Percentiles rank a stretch among this genome's conserved stretches.
Conservation (phyloP, 805 yeast species). For the Zygotorulaspora sp. region DNA sequence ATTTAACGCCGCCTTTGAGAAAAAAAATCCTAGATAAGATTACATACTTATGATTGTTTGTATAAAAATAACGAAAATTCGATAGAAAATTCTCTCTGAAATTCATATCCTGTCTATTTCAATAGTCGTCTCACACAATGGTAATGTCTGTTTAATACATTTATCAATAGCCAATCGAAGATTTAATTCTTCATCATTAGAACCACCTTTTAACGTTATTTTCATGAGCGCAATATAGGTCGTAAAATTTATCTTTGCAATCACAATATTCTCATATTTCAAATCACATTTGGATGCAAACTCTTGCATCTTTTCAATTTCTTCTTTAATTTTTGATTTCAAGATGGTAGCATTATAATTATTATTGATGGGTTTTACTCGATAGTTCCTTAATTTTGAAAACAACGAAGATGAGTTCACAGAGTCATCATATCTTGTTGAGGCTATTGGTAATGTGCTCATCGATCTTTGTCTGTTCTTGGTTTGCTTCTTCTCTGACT, state of each 20-base stretch:
- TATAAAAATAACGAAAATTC: too few species aligned
- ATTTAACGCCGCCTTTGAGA: slow-evolving; percentile 30
- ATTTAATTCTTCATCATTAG: slow-evolving; percentile 61
- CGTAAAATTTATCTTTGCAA: slow-evolving; percentile 60
- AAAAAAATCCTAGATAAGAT: slow-evolving; percentile 28
- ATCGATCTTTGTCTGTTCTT: slow-evolving; percentile 13
- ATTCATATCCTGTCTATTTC: slow-evolving; percentile 30
- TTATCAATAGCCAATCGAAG: slow-evolving; percentile 38
- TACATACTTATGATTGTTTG: slow-evolving; percentile 1
- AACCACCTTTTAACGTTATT: slow-evolving; percentile 61
- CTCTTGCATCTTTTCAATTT: slow-evolving; percentile 45
- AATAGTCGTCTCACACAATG: slow-evolving; percentile 30
- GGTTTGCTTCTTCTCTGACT: not conserved
- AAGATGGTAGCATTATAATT: slow-evolving; percentile 18
- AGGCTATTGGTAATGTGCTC: slow-evolving; percentile 20
- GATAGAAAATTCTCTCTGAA: too few species aligned
- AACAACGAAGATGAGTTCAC: not conserved
- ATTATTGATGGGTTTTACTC: not conserved
- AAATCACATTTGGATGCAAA: slow-evolving; percentile 50
- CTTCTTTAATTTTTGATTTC: slow-evolving; percentile 40
- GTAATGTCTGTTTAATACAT: slow-evolving; percentile 24
- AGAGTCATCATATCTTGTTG: not conserved
- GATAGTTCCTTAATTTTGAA: not conserved
- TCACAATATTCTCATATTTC: slow-evolving; percentile 40
- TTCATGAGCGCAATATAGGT: slow-evolving; percentile 54